Conservation (phyloP, 208 protist species). For the Acanthamoeba healyi region DNA sequence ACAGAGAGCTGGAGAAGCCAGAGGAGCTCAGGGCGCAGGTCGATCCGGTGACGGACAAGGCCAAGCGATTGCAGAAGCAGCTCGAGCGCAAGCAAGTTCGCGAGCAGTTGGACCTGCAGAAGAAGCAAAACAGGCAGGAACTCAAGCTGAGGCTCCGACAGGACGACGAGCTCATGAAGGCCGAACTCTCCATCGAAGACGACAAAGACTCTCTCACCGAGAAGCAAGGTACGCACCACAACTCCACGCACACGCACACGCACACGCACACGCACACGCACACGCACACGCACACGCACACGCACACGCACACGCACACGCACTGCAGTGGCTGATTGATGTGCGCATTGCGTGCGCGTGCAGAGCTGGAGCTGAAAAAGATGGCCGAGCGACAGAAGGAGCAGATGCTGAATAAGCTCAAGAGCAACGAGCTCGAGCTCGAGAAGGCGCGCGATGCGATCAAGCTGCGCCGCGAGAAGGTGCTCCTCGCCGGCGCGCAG, state of each 20-base stretch:
- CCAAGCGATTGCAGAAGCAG: conserved; percentile 6
- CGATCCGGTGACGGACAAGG: conserved; percentile 4
- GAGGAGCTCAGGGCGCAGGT: neutral
- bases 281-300: neutral
- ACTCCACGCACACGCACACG: neutral
- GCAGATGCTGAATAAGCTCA: neutral
- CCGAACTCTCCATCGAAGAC: neutral
- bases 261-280: neutral
- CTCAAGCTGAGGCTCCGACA: conserved; percentile 10
- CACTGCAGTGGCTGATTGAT: neutral
- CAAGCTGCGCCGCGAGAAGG: conserved; percentile 30
- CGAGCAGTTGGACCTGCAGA: conserved; percentile 19
- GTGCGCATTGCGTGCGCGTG: neutral
- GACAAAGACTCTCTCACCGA: neutral
- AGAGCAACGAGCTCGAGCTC: conserved; percentile 16
- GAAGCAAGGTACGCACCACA: neutral
- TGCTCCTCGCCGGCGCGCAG: neutral
- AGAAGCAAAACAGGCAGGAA: conserved; percentile 19
- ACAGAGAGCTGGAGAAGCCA: conserved; percentile 2
- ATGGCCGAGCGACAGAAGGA: conserved; percentile 4
- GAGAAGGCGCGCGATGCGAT: conserved; percentile 33
- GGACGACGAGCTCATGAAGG: conserved; percentile 27
- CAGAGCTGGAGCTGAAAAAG: conserved; percentile 34
- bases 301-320: neutral
- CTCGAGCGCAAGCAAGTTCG: conserved; percentile 26